A percentile compares a stretch with the other conserved stretches of the same genome.
Evolutionary conservation across 2,329 filamentous ascomycete species (phyloP).

Genomic region (Zymoseptoria passerinii): DNA sequence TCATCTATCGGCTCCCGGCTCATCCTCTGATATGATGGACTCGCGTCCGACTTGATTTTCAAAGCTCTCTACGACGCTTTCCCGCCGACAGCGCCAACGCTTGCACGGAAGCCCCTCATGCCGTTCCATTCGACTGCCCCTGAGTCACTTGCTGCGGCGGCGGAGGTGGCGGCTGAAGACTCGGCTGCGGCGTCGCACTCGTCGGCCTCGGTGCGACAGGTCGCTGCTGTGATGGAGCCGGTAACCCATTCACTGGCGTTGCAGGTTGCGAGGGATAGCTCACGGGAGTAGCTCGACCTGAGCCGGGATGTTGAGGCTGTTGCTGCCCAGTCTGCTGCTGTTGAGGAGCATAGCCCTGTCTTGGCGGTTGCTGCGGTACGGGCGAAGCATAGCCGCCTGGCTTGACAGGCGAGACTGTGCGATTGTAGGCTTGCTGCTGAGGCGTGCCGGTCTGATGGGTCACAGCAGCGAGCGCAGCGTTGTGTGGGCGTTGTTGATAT

Average conservation of each 20-base stretch:
- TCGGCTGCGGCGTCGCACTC: conserved; percentile 21
- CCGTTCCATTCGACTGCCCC: too few species aligned
- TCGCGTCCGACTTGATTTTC: too few species aligned
- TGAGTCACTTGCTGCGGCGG: too few species aligned
- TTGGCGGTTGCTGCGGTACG: conserved; percentile 8
- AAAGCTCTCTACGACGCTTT: too few species aligned
- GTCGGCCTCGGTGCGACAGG: conserved; percentile 12
- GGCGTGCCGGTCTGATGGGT: conserved; percentile 19
- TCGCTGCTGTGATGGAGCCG: conserved; percentile 8
- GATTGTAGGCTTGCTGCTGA: conserved; percentile 15
- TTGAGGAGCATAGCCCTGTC: conserved; percentile 5
- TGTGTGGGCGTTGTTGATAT: conserved; percentile 19
- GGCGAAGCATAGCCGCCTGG: conserved; percentile 9
- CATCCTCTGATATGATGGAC: too few species aligned
- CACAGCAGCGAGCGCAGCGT: conserved; percentile 16
- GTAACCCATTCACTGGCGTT: conserved; percentile 24
- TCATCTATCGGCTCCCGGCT: too few species aligned
- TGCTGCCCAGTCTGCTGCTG: conserved; percentile 5
- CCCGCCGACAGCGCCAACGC: too few species aligned
- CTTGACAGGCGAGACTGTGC: conserved; percentile 23
- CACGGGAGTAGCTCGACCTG: conserved; percentile 24
- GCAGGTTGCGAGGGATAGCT: conserved; percentile 23
- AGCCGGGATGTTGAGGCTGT: conserved; percentile 17
- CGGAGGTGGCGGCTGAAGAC: not conserved
- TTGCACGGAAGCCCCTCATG: too few species aligned